These are phyloP conservation scores for Mrakia gelida DNA, from an alignment of 768 basidiomycete species.

Conservation along the genomic window DNA sequence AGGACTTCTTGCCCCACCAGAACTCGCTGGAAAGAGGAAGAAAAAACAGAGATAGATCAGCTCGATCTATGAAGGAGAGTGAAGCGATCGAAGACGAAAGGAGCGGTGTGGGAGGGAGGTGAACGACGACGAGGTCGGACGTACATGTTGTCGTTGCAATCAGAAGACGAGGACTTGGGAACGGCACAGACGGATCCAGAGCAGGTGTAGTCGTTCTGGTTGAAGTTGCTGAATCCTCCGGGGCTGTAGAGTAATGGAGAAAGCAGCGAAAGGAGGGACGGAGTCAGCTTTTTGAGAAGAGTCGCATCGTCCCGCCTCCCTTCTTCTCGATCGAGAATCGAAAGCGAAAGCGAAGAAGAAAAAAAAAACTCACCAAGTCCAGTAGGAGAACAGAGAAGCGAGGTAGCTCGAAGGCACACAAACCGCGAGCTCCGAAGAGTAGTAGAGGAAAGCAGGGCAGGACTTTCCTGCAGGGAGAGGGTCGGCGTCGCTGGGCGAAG, in stretches of 20 bases:
- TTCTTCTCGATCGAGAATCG: no score
- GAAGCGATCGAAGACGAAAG: background rate
- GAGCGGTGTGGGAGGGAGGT: no score
- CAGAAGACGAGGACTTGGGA: background rate
- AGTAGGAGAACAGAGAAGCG: background rate
- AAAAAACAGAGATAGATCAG: background rate
- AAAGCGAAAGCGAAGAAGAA: background rate
- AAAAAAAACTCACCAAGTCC: background rate
- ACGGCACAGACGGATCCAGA: background rate
- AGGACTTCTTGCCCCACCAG: background rate
- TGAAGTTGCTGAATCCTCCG: background rate
- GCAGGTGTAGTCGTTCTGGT: background rate
- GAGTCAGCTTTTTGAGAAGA: background rate
- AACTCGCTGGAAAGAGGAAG: background rate
- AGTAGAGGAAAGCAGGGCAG: constrained; percentile 13
- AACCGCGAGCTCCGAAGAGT: background rate
- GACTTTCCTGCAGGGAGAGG: background rate
- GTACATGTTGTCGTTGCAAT: background rate
- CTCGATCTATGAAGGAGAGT: background rate
- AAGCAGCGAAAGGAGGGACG: background rate
- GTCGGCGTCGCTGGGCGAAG: no score
- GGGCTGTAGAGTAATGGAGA: background rate
- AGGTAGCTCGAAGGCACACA: background rate
- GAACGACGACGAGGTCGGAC: background rate
- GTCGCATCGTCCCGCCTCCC: background rate